Conservation (phyloP, 1,284 basidiomycete genomes). For the Ustilago lituana region DNA sequence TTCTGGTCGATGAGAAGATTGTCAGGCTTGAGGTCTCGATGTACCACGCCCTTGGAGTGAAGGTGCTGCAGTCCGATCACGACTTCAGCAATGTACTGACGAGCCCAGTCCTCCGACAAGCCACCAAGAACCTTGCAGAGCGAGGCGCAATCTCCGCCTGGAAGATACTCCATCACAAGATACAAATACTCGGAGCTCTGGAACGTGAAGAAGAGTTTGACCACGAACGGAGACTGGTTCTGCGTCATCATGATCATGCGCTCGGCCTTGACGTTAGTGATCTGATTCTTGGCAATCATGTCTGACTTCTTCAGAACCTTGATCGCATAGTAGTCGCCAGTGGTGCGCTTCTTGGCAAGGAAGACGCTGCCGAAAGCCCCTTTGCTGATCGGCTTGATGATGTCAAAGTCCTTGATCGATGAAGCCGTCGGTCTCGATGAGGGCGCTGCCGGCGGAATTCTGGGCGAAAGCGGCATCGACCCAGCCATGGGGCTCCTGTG, state of each 20-base stretch:
- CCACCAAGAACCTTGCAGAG: slow-evolving; percentile 94
- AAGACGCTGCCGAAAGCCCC: slow-evolving; percentile 97
- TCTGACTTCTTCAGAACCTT: slow-evolving; percentile 99
- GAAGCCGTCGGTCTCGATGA: slow-evolving; percentile 82
- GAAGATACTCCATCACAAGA: slow-evolving; percentile 72
- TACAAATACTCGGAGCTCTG: slow-evolving; percentile 69
- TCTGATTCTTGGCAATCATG: slow-evolving; percentile 99
- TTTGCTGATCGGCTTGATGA: slow-evolving; percentile 99
- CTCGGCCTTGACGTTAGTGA: slow-evolving; percentile 99
- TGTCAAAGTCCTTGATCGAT: slow-evolving; percentile 98
- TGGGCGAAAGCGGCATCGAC: slow-evolving; percentile 78
- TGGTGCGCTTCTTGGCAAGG: slow-evolving; percentile 95
- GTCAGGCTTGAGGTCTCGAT: slow-evolving; percentile 98
- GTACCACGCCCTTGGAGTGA: slow-evolving; percentile 91
- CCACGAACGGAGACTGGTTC: slow-evolving; percentile 91
- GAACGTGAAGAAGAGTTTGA: slow-evolving; percentile 70
- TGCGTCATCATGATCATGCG: slow-evolving; percentile 99
- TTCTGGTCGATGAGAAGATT: slow-evolving; percentile 95
- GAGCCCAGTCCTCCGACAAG: slow-evolving; percentile 94
- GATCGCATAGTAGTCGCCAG: slow-evolving; percentile 98
- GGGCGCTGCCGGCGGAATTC: slow-evolving; percentile 81
- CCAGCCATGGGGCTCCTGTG: slow-evolving; percentile 51
- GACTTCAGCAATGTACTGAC: slow-evolving; percentile 95
- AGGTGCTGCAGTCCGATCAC: slow-evolving; percentile 93
- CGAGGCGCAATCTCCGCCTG: slow-evolving; percentile 93